Conservation (phyloP, 2,329 filamentous ascomycete species). For the Zymoseptoria ardabiliae region DNA sequence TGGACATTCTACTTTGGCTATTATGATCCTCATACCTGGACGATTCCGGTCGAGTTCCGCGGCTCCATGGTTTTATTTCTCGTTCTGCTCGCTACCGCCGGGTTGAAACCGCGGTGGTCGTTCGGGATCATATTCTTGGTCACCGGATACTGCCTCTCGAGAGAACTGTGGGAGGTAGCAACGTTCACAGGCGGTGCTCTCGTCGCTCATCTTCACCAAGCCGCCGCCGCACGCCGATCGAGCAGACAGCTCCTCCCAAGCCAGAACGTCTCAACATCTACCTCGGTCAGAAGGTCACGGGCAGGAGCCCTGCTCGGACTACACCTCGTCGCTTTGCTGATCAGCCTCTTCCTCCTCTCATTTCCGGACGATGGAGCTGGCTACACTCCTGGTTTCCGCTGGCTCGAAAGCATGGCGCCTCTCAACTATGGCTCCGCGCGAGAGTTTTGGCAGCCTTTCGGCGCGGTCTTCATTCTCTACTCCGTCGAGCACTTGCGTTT, state of each 20-base stretch:
- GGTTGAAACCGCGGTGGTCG: constrained; percentile 7
- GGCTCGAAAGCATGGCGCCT: neutral
- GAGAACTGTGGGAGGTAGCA: constrained; percentile 9
- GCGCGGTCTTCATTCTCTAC: constrained; percentile 6
- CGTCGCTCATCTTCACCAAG: constrained; percentile 8
- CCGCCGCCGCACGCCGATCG: neutral
- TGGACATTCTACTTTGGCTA: constrained; percentile 2
- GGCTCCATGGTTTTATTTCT: constrained; percentile 9
- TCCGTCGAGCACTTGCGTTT: constrained; percentile 1
- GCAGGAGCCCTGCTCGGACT: neutral
- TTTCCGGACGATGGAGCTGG: constrained; percentile 8
- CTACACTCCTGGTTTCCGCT: constrained; percentile 5
- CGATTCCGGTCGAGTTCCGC: constrained; percentile 10
- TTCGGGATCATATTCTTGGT: constrained; percentile 5
- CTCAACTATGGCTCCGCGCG: neutral
- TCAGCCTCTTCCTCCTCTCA: constrained; percentile 7
- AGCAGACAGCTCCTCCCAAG: neutral
- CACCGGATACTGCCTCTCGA: constrained; percentile 1
- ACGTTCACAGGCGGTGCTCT: constrained; percentile 12
- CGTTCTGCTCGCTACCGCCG: constrained; percentile 6
- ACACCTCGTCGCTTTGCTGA: neutral
- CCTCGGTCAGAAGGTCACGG: neutral
- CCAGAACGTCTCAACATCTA: neutral
- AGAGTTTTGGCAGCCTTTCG: constrained; percentile 7
- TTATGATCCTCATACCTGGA: constrained; percentile 13